Conservation (phyloP, 192 early-diverging fungal species). For the Entomortierella beljakovae region DNA sequence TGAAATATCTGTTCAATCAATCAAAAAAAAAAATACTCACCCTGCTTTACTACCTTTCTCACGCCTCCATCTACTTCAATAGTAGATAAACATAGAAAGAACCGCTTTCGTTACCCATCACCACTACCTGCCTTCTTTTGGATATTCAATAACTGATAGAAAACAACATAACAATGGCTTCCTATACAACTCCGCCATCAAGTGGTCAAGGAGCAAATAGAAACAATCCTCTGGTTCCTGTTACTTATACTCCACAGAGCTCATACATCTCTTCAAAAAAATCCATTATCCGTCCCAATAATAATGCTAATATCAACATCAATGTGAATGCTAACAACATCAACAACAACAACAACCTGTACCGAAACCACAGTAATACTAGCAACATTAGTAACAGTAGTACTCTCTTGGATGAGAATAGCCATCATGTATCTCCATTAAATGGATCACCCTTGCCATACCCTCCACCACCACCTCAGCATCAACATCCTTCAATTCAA, state of each 20-base stretch:
- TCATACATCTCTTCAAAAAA: slow-evolving; percentile 35
- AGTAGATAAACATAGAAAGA: too few relatives aligned
- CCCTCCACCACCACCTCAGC: slow-evolving; percentile 15
- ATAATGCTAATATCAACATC: not conserved
- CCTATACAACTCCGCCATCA: slow-evolving; percentile 27
- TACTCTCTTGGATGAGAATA: slow-evolving; percentile 6
- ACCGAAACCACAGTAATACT: slow-evolving; percentile 5
- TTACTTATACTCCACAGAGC: slow-evolving; percentile 35
- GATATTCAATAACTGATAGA: not conserved
- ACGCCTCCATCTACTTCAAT: too few relatives aligned
- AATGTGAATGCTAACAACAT: too few relatives aligned
- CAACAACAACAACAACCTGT: too few relatives aligned
- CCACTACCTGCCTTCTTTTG: too few relatives aligned
- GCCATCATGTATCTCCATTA: not conserved
- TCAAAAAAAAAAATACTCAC: too few relatives aligned
- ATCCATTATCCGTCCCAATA: slow-evolving; percentile 3
- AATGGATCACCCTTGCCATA: slow-evolving; percentile 27
- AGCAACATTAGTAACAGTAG: slow-evolving; percentile 6
- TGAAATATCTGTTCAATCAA: too few relatives aligned
- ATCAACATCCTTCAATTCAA: slow-evolving; percentile 21
- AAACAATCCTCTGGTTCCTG: slow-evolving; percentile 36
- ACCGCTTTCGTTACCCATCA: too few relatives aligned
- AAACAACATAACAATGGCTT: slow-evolving; percentile 20
- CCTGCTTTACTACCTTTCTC: too few relatives aligned
- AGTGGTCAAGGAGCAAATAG: slow-evolving; percentile 8